phyloP scores from a whole-genome alignment of 805 yeast genomes.

The Scheffersomyces coipomensis region DNA sequence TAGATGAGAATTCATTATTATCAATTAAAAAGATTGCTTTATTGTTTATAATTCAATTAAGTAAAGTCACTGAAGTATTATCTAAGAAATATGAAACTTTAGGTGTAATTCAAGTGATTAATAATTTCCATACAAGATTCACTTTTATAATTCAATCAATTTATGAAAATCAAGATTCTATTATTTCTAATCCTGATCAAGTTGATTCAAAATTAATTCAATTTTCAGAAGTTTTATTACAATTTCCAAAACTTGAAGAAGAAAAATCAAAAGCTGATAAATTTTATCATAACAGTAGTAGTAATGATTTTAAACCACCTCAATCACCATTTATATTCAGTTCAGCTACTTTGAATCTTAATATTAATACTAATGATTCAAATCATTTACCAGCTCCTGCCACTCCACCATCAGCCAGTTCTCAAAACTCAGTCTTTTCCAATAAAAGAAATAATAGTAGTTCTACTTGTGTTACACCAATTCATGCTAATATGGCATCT shows the following conservation, averaged over 20 bases:
- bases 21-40: slow-evolving; percentile 42
- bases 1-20: slow-evolving; percentile 40
- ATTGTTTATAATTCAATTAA: slow-evolving; percentile 42
- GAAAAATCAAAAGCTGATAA: not conserved
- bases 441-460: slow-evolving; percentile 17
- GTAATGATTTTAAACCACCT: slow-evolving; percentile 3
- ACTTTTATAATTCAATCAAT: slow-evolving; percentile 13
- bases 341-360: slow-evolving; percentile 4
- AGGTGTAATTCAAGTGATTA: slow-evolving; percentile 52
- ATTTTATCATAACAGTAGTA: not conserved
- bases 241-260: slow-evolving; percentile 16
- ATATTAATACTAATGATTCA: not conserved
- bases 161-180: slow-evolving; percentile 19
- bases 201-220: slow-evolving; percentile 16
- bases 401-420: slow-evolving; percentile 44
- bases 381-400: slow-evolving; percentile 17
- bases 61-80: slow-evolving; percentile 50
- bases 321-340: slow-evolving; percentile 6
- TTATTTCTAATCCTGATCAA: slow-evolving; percentile 9
- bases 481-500: slow-evolving; percentile 12
- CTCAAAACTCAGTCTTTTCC: slow-evolving; percentile 38
- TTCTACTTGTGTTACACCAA: slow-evolving; percentile 20
- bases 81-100: slow-evolving; percentile 48
- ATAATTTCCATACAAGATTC: slow-evolving; percentile 16
- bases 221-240: slow-evolving; percentile 25